Percentiles rank a stretch among this genome's conserved stretches.
Evolutionary conservation across 371 early-diverging fungal genomes (phyloP).

Genomic region (Fennellomyces sp.): DNA sequence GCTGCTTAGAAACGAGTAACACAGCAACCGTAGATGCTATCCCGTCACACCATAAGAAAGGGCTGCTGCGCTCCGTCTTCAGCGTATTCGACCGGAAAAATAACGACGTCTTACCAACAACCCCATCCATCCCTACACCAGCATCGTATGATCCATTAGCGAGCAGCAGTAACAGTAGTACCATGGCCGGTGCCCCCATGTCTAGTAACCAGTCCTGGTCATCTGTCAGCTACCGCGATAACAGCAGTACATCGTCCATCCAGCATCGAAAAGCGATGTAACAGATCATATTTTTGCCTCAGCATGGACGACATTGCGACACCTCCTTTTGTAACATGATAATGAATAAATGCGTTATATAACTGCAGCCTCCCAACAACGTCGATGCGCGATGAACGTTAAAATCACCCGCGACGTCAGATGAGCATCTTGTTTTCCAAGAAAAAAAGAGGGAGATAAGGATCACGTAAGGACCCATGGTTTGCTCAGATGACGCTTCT

Average conservation of each 20-base stretch:
- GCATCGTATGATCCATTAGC: neutral
- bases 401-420: too few species aligned
- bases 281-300: neutral
- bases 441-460: too few species aligned
- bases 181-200: neutral
- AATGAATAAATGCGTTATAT: too few species aligned
- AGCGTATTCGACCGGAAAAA: constrained; percentile 16
- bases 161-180: too few species aligned
- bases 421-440: too few species aligned
- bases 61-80: constrained; percentile 18
- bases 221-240: neutral
- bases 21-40: constrained; percentile 18
- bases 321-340: neutral
- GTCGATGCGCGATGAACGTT: too few species aligned
- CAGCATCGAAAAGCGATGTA: constrained; percentile 24
- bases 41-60: constrained; percentile 22
- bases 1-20: neutral
- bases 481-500: too few species aligned
- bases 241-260: neutral
- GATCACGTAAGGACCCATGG: too few species aligned
- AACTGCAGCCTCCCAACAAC: too few species aligned
- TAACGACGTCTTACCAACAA: neutral
- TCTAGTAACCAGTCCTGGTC: neutral
- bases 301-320: too few species aligned
- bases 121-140: neutral